These are phyloP conservation scores for Ganoderma sp. DNA, from an alignment of 1,284 basidiomycete species.

Conservation along the genomic window DNA sequence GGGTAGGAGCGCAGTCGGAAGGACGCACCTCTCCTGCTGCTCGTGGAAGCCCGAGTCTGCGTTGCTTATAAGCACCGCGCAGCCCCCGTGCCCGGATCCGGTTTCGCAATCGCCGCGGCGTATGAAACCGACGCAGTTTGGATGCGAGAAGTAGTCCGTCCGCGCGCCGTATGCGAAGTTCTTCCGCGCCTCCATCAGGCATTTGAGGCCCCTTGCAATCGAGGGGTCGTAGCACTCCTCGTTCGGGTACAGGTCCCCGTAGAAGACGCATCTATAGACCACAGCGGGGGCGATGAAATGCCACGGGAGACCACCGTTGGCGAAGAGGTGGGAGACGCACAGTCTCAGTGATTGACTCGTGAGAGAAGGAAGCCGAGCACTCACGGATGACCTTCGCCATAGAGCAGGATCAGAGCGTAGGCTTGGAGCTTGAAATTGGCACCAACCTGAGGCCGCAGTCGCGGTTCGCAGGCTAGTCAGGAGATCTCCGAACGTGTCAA, in stretches of 20 bases:
- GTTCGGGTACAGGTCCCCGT: slow-evolving; percentile 86
- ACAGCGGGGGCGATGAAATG: background rate
- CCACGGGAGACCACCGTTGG: background rate
- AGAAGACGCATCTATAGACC: slow-evolving; percentile 80
- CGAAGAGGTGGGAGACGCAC: background rate
- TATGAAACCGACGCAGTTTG: slow-evolving; percentile 77
- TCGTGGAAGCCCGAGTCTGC: slow-evolving; percentile 36
- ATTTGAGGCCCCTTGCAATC: slow-evolving; percentile 55
- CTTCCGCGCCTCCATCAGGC: slow-evolving; percentile 65
- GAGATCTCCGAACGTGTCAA: slow-evolving; percentile 1
- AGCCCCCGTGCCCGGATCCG: slow-evolving; percentile 38
- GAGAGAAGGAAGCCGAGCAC: slow-evolving; percentile 38
- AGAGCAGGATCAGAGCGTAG: slow-evolving; percentile 87
- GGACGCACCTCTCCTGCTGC: slow-evolving; percentile 35
- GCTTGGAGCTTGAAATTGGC: slow-evolving; percentile 76
- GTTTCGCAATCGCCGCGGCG: slow-evolving; percentile 56
- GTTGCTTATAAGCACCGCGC: slow-evolving; percentile 75
- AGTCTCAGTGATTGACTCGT: slow-evolving; percentile 9
- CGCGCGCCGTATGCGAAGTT: slow-evolving; percentile 66
- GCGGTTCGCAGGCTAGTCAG: slow-evolving; percentile 3
- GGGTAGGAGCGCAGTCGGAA: slow-evolving; percentile 10
- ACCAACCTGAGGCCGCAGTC: slow-evolving; percentile 55
- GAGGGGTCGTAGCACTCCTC: slow-evolving; percentile 63
- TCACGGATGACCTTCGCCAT: slow-evolving; percentile 86
- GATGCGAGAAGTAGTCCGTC: slow-evolving; percentile 61